These are phyloP conservation scores for Emericellopsis cladophorae DNA, from an alignment of 2,329 filamentous ascomycete genomes.

Conservation along the genomic window DNA sequence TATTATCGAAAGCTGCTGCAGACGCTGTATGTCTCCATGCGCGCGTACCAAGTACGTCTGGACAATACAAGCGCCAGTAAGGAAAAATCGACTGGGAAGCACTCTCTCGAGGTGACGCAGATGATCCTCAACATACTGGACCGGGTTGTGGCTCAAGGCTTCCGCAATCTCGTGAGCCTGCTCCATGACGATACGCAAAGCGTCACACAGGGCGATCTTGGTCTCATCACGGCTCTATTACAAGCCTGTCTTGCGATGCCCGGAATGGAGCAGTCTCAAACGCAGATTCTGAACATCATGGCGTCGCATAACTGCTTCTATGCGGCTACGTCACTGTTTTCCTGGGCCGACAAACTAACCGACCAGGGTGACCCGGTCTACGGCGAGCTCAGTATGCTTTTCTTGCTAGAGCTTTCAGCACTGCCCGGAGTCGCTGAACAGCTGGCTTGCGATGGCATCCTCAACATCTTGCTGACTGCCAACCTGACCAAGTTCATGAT, in stretches of 20 bases:
- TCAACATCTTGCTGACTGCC: constrained; percentile 67
- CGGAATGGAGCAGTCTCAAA: constrained; percentile 57
- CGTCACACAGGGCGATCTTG: constrained; percentile 65
- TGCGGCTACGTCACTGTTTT: constrained; percentile 77
- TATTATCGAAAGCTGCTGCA: constrained; percentile 80
- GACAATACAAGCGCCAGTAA: constrained; percentile 12
- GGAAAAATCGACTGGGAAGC: constrained; percentile 10
- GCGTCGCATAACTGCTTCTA: constrained; percentile 61
- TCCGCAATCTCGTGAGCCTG: constrained; percentile 67
- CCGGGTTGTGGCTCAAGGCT: constrained; percentile 66
- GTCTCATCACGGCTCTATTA: constrained; percentile 75
- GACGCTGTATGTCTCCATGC: constrained; percentile 71
- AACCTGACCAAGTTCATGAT: constrained; percentile 70
- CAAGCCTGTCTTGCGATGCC: constrained; percentile 75
- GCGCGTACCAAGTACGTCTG: constrained; percentile 39
- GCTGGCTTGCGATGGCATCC: constrained; percentile 74
- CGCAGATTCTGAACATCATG: constrained; percentile 59
- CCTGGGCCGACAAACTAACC: constrained; percentile 79
- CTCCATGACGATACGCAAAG: constrained; percentile 50
- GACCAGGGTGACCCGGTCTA: constrained; percentile 77
- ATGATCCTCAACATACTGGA: constrained; percentile 70
- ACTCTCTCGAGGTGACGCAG: constrained; percentile 33
- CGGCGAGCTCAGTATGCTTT: constrained; percentile 80
- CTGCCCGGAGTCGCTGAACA: constrained; percentile 76
- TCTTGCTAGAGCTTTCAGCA: constrained; percentile 77